Conservation (phyloP, 345 rosid genomes). For the Populus deltoides region DNA sequence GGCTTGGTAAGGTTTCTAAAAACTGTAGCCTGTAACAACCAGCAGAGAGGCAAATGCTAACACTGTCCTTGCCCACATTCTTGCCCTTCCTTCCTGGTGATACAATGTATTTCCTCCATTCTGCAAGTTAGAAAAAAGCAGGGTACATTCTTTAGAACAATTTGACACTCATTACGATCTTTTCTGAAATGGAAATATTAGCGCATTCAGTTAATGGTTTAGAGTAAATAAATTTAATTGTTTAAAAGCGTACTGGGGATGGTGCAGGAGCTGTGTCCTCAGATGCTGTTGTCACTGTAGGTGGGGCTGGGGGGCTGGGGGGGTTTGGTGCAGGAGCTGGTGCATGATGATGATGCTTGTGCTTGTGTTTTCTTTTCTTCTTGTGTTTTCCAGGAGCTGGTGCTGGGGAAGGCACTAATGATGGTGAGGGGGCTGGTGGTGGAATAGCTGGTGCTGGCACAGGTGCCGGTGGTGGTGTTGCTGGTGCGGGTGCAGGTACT, state of each 20-base stretch:
- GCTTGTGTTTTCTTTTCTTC: constrained; percentile 24
- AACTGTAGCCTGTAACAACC: constrained; percentile 41
- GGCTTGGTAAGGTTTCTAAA: constrained; percentile 29
- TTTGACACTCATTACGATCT: not conserved
- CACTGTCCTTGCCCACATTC: constrained; percentile 48
- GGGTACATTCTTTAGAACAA: constrained; percentile 5
- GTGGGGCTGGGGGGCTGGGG: constrained; percentile 86
- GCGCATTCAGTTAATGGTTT: not conserved
- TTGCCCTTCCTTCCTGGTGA: constrained; percentile 40
- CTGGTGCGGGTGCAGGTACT: constrained; percentile 28
- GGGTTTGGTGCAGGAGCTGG: constrained; percentile 28
- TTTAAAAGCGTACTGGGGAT: constrained; percentile 40
- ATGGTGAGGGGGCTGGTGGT: constrained; percentile 41
- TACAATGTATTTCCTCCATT: constrained; percentile 53
- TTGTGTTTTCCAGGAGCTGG: constrained; percentile 26
- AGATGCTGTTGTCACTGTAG: constrained; percentile 42
- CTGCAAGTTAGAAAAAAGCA: constrained; percentile 38
- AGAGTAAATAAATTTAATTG: not conserved
- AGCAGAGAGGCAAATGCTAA: constrained; percentile 48
- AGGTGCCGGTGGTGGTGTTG: constrained; percentile 21
- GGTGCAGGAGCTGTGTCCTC: constrained; percentile 79
- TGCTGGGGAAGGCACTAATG: constrained; percentile 19
- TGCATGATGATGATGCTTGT: constrained; percentile 29
- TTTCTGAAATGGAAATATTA: constrained; percentile 4
- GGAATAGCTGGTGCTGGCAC: constrained; percentile 24